Evolutionary conservation across 169 alveolate species (phyloP).

Genomic region (Plasmodium reichenowi): DNA sequence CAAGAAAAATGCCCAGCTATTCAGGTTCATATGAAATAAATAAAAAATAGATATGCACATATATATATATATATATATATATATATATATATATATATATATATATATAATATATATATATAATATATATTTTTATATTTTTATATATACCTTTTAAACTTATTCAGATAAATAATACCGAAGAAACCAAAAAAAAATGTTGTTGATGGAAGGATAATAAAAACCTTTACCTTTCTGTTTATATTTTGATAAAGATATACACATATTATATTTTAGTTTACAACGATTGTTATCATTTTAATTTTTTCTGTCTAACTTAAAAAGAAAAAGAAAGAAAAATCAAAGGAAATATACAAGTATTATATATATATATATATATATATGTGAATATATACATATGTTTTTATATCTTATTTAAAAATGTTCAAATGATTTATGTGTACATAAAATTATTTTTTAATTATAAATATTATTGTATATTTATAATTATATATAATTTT

Average conservation of each 20-base stretch:
- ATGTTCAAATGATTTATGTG: neutral
- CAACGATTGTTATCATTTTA: neutral
- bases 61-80: too few species aligned
- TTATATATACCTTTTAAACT: neutral
- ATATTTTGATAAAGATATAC: neutral
- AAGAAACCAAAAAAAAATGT: conserved; percentile 49
- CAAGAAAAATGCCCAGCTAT: conserved; percentile 50
- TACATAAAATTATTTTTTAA: neutral
- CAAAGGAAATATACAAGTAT: neutral
- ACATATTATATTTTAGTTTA: neutral
- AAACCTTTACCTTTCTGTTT: neutral
- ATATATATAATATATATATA: too few species aligned
- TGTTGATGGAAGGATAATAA: conserved; percentile 7
- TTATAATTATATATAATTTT: neutral
- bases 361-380: too few species aligned
- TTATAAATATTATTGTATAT: neutral
- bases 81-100: neutral
- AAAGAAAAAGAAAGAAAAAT: neutral
- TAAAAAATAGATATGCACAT: neutral
- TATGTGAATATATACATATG: too few species aligned
- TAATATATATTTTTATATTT: too few species aligned
- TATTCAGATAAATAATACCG: conserved; percentile 55
- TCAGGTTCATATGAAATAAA: conserved; percentile 32
- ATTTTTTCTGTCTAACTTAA: neutral
- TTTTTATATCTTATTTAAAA: neutral